These are phyloP conservation scores for Venturia carpophila DNA, from an alignment of 2,329 filamentous ascomycete species.

Conservation along the genomic window DNA sequence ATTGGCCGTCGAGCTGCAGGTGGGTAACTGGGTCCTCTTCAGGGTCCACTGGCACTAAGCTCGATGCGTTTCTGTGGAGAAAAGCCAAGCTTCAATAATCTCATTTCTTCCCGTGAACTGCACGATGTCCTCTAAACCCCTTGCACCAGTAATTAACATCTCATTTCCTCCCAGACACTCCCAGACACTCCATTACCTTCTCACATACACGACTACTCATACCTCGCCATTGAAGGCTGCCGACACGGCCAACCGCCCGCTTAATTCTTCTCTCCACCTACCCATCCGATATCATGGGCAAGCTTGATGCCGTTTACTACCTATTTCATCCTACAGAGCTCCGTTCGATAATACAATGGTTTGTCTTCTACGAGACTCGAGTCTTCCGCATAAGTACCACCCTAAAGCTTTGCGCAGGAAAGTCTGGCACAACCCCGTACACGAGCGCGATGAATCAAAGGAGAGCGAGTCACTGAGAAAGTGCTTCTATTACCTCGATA, in stretches of 20 bases:
- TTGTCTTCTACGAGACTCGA: conserved; percentile 26
- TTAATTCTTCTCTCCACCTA: background rate
- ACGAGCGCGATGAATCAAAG: conserved; percentile 67
- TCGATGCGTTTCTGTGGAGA: background rate
- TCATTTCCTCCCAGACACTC: background rate
- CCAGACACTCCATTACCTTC: background rate
- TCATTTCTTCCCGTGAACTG: background rate
- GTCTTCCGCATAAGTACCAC: conserved; percentile 1
- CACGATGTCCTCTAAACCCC: background rate
- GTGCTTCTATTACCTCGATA: conserved; percentile 79
- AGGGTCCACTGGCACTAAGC: conserved; percentile 3
- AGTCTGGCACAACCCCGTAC: conserved; percentile 90
- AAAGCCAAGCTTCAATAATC: conserved; percentile 2
- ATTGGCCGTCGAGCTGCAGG: background rate
- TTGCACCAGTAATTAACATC: background rate
- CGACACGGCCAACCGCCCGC: background rate
- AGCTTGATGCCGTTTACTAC: conserved; percentile 56
- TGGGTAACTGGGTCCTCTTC: background rate
- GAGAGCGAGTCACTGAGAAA: conserved; percentile 66
- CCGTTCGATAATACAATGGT: conserved; percentile 85
- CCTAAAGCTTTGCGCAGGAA: conserved; percentile 53
- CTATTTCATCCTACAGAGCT: conserved; percentile 68
- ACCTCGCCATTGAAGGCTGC: background rate
- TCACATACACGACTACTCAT: background rate
- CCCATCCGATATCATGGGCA: conserved; percentile 11